Conservation (phyloP, 371 early-diverging fungal species). For the Mucor saturninus region DNA sequence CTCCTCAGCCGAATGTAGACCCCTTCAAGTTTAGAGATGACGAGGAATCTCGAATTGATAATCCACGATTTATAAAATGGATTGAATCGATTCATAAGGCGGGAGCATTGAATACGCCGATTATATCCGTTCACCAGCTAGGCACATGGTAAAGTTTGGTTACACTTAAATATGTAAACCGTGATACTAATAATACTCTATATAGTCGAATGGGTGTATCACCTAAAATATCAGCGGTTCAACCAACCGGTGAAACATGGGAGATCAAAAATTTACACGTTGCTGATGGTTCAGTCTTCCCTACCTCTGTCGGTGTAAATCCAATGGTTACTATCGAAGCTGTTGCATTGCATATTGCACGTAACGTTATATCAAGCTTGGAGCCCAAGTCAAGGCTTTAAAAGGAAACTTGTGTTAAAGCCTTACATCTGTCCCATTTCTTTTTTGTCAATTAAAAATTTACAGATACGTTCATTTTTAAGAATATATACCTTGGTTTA, state of each 20-base stretch:
- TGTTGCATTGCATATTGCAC: too few relatives aligned
- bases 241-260: conserved; percentile 69
- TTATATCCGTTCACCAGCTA: conserved; percentile 58
- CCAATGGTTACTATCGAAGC: conserved; percentile 69
- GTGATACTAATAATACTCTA: background rate
- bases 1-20: conserved; percentile 41
- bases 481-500: too few relatives aligned
- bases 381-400: too few relatives aligned
- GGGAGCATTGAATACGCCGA: conserved; percentile 20
- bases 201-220: conserved; percentile 64
- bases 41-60: conserved; percentile 39
- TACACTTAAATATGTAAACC: too few relatives aligned
- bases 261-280: conserved; percentile 72
- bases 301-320: conserved; percentile 62
- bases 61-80: conserved; percentile 43
- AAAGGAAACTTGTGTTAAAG: too few relatives aligned
- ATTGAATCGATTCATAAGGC: conserved; percentile 16
- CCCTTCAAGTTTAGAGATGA: conserved; percentile 39
- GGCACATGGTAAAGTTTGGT: conserved; percentile 54
- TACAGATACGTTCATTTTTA: too few relatives aligned
- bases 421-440: too few relatives aligned
- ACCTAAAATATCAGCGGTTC: conserved; percentile 55
- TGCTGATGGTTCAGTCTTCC: conserved; percentile 72
- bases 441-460: too few relatives aligned
- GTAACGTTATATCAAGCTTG: too few relatives aligned